Evolutionary conservation across 1,284 basidiomycete species (phyloP).

Genomic region (Irpex lacteus): DNA sequence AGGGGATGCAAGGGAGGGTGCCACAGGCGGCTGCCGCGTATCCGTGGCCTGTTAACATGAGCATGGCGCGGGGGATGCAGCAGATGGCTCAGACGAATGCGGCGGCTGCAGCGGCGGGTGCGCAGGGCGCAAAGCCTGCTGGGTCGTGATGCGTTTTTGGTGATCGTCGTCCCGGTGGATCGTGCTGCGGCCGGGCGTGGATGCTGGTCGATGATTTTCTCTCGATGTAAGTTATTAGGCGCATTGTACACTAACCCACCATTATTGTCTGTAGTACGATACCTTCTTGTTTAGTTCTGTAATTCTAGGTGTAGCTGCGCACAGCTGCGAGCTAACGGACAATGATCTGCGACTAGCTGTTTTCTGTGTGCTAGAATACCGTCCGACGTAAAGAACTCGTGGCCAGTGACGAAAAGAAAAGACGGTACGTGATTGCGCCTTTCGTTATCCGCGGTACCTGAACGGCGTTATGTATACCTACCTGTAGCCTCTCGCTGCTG

Average conservation of each 20-base stretch:
- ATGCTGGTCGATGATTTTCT: neutral
- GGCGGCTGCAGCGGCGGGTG: conserved; percentile 24
- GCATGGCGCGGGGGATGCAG: conserved; percentile 3
- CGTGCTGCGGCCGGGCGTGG: neutral
- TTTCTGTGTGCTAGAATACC: too few species aligned
- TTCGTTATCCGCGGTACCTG: too few species aligned
- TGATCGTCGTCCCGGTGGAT: neutral
- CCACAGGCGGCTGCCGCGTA: conserved; percentile 13
- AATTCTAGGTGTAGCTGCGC: neutral
- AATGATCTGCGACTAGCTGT: neutral
- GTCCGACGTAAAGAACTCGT: too few species aligned
- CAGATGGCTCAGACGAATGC: conserved; percentile 18
- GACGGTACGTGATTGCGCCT: too few species aligned
- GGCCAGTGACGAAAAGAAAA: too few species aligned
- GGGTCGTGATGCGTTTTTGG: neutral
- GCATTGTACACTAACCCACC: neutral
- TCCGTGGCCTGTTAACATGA: conserved; percentile 22
- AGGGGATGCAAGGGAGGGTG: conserved; percentile 22
- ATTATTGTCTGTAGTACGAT: neutral
- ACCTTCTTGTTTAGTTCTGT: neutral
- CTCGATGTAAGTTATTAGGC: conserved; percentile 1
- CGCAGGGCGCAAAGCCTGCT: conserved; percentile 18
- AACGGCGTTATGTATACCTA: too few species aligned
- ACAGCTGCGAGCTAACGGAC: neutral
- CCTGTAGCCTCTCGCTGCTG: too few species aligned